Conservation (phyloP, 106 monocot genomes). For the Cymbidium sinense region DNA sequence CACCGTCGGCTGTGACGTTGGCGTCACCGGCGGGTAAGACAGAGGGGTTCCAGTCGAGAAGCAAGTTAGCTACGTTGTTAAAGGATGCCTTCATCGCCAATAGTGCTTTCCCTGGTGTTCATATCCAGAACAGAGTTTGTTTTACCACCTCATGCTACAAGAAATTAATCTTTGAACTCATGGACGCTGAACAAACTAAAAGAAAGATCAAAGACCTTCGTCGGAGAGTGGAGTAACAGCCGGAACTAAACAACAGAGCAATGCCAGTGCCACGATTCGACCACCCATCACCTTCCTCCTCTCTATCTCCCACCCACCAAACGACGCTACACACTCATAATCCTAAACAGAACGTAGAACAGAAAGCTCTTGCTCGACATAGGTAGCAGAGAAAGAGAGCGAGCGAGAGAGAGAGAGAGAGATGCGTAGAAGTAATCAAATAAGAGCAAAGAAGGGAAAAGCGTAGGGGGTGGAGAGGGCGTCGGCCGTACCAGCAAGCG, state of each 20-base stretch:
- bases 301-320: conserved; percentile 1
- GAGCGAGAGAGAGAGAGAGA: conserved; percentile 7
- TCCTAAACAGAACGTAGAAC: background rate
- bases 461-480: background rate
- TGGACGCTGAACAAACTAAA: background rate
- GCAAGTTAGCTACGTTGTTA: conserved; percentile 50
- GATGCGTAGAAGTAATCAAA: background rate
- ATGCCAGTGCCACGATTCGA: conserved; percentile 13
- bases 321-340: background rate
- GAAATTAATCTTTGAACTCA: background rate
- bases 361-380: background rate
- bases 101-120: conserved; percentile 37
- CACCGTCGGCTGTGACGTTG: background rate
- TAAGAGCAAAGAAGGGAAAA: conserved; percentile 4
- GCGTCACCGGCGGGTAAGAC: conserved; percentile 10
- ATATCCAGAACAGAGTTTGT: background rate
- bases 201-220: conserved; percentile 25
- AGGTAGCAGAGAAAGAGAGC: background rate
- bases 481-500: conserved; percentile 6
- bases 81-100: conserved; percentile 69
- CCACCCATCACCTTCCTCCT: background rate
- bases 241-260: conserved; percentile 10
- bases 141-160: background rate
- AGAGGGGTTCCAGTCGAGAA: conserved; percentile 62
- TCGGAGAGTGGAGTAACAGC: conserved; percentile 24